Evolutionary conservation across 257 asterid genomes (phyloP).

Genomic region (Solanum piurae): DNA sequence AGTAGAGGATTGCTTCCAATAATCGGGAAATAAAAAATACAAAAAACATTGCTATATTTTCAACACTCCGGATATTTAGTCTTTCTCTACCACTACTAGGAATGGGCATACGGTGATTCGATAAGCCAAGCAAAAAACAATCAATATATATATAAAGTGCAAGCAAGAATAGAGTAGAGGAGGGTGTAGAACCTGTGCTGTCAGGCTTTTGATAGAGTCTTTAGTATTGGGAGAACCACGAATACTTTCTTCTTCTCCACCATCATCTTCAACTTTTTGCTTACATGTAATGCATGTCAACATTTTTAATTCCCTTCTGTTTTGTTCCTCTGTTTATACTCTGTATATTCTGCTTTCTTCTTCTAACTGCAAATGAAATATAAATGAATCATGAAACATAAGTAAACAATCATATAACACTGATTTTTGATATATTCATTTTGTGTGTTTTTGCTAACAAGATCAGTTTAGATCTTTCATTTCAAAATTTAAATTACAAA

Average conservation of each 20-base stretch:
- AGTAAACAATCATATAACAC: background rate
- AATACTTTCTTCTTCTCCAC: constrained; percentile 40
- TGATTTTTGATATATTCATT: background rate
- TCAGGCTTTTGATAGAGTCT: constrained; percentile 95
- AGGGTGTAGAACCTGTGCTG: constrained; percentile 55
- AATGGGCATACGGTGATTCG: rapidly evolving
- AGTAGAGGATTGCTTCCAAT: background rate
- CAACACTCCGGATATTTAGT: background rate
- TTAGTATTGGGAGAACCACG: constrained; percentile 76
- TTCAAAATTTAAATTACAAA: background rate
- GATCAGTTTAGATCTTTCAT: background rate
- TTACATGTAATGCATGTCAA: constrained; percentile 94
- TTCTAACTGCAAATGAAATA: background rate
- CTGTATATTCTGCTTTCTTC: background rate
- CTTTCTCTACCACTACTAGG: background rate
- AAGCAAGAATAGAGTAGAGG: background rate
- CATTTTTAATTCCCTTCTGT: constrained; percentile 19
- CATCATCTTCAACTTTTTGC: constrained; percentile 50
- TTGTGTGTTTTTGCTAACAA: background rate
- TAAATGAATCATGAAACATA: background rate
- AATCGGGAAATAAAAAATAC: background rate
- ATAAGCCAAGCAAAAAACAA: background rate
- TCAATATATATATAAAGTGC: background rate
- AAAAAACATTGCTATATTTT: background rate
- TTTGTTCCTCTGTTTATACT: background rate